Evolutionary conservation across 345 rosid species (phyloP), one percentile per base, ranked within the genome.

Genomic region (Viola odorata): DNA sequence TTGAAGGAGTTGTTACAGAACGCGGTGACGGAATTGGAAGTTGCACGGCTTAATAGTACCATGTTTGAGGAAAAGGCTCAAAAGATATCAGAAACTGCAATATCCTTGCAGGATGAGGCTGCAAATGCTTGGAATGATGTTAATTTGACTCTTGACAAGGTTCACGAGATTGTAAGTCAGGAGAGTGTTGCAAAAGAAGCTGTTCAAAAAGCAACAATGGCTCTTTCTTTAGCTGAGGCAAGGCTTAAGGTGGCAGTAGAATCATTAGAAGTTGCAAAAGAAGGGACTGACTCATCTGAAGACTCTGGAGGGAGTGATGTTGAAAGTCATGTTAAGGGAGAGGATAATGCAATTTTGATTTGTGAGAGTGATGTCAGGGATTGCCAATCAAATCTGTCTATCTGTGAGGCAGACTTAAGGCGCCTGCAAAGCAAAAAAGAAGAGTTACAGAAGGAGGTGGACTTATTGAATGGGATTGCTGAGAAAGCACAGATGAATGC

Each of bases 41-140:
- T 80, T 82, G 96, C 94, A 36, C 69, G 77, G 62, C 75, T 84
- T 64, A 92, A 89, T 61, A 87, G 96, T 61, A 73, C 82, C 49
- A 66, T 83, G 74, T 92, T 87, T 58, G 97, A 92, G 82, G 96
- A 89, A 59, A 89, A 84, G 78, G 97, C 96, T 58, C 96, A 85
- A 69, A 67, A 77, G 51, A 82, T 89, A 64, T 85, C 98, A 7
- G 97, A 92, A 80, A 60, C 82, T 69, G 96, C 97, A 7, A 89
- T 92, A 44, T 83, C 94, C 11, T 76, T 82, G 76, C 90, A 89
- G 78, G 98, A 92, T 50, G 80, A 87, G 68, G 91, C 90, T 3
- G 66, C 71, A 12, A 68, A 60, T 71, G 91, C 87, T 61, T 75
- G 91, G 94, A 69, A 57, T 47, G 71, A 85, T 63, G 91, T 92